Evolutionary conservation across 306 rosid species (phyloP), one percentile per base, ranked within the genome.

Genomic region (Glycine soja): DNA sequence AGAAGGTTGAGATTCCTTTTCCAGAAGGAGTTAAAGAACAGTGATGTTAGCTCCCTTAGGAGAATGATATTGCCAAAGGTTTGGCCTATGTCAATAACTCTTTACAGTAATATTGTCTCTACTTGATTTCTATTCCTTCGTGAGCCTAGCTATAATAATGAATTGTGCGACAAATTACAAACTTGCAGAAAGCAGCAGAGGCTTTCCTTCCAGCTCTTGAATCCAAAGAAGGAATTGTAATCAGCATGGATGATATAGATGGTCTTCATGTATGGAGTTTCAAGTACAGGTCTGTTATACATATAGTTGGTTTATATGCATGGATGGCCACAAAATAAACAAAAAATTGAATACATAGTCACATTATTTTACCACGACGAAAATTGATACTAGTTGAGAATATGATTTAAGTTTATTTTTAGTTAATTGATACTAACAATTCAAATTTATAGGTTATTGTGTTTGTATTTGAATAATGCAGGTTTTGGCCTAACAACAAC

Each of bases 21-120:
- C 78, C 91, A 93, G 58, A 95, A 95, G 86, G 98, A 93, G 88
- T 91, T 95, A 11, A 95, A 83, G 85, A 93, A 91, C 88, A 95
- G 99, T 57, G 99, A 95, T 59, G 99, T 95, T 67, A 90, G 94
- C 86, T 88, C 97, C 80, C 97, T 95, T 3, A 88, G 93, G 85
- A 90, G 98, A 80, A 92, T 95, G 98, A 69, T 95, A 46, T 92
- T 95, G 68, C 99, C 99, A 42, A 95, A 95, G 99, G 99, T 93
- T 36, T 59, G 79, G 15, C 43, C 45, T 67, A 74, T 81, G 7
- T 15, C 36, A 8, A 16, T 47, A 6, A 59, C 24, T 56, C 42
- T 14, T 68, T 57, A 3, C 32, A 18, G 0, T 7, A 32, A 43
- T 13, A 12, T 57, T 45, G 46, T 56, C 38, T 45, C 40, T 24